Evolutionary conservation across 148 eudicot genomes (phyloP), one percentile per base, ranked within the genome.

Genomic region (Beta vulgaris): DNA sequence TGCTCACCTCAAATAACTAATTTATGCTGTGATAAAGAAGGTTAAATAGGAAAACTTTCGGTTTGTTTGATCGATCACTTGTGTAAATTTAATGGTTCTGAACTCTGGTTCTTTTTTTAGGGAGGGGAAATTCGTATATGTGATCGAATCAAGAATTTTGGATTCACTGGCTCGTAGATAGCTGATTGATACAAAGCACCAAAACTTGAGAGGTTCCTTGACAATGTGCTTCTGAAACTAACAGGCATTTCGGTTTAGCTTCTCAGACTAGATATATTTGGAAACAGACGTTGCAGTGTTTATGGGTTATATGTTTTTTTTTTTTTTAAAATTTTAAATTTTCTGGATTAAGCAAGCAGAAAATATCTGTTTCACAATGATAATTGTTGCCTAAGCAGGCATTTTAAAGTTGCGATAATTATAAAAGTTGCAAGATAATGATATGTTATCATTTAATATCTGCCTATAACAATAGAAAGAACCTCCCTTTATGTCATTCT

Each of bases 141-240:
- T 66, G 78, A 53, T 14, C 36, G 39, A 65, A 75, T 66, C 78
- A 76, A 68, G 67, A 7, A 57, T 43, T 67, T 76, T 68, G 78
- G 78, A 76, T 42, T 13, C 36, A 35, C 28, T 40, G 31, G 64
- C 67, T 55, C 26, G 73, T 43, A 35, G 73, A 54, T 68, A 69
- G 68, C 68, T 29, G 72, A 75, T n/a, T 32, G 79, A 58, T 68
- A 72, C 62, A 43, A 44, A 13, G 29, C 72, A 34, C 42, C 35
- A 57, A 42, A 55, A n/a, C n/a, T 7, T 37, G 29, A 67, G 71
- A 14, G 71, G 71, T 63, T 44, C 40, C 19, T 48, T 49, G 63
- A 35, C 39, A 25, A 39, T 55, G 2, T 67, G 28, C 5, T 28
- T 67, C n/a, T 61, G 29, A 12, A 42, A 46, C 69, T 63, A 53